Evolutionary conservation across 176 grass and related monocot species (phyloP).

Genomic region (Oryza australiensis): DNA sequence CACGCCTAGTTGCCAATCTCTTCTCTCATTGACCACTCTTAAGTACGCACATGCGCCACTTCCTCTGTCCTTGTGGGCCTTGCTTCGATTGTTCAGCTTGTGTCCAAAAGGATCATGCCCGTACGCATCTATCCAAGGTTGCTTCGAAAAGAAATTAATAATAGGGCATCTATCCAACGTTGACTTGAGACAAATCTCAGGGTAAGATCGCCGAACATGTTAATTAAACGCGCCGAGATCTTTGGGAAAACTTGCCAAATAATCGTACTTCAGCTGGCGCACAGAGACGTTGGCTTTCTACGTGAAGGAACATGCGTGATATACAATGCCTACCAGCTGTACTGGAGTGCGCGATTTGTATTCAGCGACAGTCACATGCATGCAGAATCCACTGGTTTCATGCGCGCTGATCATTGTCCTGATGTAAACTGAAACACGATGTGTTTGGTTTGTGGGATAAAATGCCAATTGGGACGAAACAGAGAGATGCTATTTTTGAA

Average conservation of each 20-base stretch:
- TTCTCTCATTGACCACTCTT: constrained; percentile 13
- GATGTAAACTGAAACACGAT: too few species aligned
- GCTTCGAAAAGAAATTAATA: not conserved
- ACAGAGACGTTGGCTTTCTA: too few species aligned
- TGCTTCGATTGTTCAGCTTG: constrained; percentile 1
- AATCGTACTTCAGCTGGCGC: too few species aligned
- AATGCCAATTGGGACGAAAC: too few species aligned
- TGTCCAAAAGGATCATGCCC: not conserved
- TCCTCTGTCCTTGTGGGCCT: constrained; percentile 1
- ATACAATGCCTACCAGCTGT: too few species aligned
- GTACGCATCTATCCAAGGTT: not conserved
- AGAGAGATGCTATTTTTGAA: too few species aligned
- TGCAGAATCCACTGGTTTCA: too few species aligned
- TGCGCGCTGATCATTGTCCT: too few species aligned
- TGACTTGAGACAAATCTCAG: not conserved
- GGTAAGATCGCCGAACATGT: not conserved
- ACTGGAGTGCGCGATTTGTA: too few species aligned
- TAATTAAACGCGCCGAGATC: not conserved
- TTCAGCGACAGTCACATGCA: too few species aligned
- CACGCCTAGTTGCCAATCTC: not conserved
- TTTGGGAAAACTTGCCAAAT: not conserved
- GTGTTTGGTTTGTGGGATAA: too few species aligned
- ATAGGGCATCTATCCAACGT: not conserved
- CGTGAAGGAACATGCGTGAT: too few species aligned
- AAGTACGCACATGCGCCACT: constrained; percentile 13